Conservation (phyloP, 192 early-diverging fungal species). For the Jimgerdemannia lactiflua region DNA sequence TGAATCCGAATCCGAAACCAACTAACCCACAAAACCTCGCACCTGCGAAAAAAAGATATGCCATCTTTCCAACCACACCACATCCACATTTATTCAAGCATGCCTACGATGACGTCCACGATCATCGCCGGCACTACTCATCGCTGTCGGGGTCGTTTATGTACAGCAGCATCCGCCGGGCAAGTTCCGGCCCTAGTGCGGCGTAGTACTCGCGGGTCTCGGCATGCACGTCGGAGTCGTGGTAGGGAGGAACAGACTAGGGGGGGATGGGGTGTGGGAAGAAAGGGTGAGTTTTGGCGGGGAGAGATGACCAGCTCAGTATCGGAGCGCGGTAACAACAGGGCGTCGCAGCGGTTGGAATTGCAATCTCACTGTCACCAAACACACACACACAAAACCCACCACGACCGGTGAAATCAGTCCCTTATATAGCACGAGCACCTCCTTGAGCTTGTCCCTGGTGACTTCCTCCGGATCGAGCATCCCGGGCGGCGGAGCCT, state of each 20-base stretch:
- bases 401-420: not conserved
- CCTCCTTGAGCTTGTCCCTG: not conserved
- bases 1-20: too few relatives aligned
- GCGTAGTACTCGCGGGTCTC: conserved; percentile 18
- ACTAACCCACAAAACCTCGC: too few relatives aligned
- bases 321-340: too few relatives aligned
- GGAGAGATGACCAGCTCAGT: too few relatives aligned
- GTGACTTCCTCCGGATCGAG: conserved; percentile 11
- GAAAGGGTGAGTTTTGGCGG: too few relatives aligned
- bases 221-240: not conserved
- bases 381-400: not conserved
- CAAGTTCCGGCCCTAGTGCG: conserved; percentile 3
- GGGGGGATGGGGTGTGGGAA: too few relatives aligned
- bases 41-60: too few relatives aligned
- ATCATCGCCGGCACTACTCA: not conserved
- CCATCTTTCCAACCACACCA: too few relatives aligned
- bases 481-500: conserved; percentile 9
- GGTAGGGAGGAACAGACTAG: not conserved
- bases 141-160: not conserved
- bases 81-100: too few relatives aligned
- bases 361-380: too few relatives aligned
- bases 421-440: not conserved
- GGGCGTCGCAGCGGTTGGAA: too few relatives aligned
- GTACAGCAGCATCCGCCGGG: not conserved
- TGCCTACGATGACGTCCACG: too few relatives aligned